Evolutionary conservation across 805 yeast species (phyloP), one percentile per base, ranked within the genome.

Genomic region (Candida maris): DNA sequence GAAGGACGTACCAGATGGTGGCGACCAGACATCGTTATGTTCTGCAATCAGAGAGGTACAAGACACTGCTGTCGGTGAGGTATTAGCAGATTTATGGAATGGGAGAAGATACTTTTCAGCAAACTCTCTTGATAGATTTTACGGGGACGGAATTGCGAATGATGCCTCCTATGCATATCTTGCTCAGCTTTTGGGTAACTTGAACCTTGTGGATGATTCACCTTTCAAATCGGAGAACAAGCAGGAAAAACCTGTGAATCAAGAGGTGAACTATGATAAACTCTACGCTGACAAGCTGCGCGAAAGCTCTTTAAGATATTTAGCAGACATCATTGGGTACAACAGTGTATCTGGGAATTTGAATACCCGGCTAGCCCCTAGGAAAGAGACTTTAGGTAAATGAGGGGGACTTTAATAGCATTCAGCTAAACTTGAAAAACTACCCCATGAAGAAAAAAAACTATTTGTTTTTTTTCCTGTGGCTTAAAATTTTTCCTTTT

Each of bases 101-200:
- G 45, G 45, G 9, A 41, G 38, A 17, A 30, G 46, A 18, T 17
- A 37, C 1, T 9, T 35, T n/a, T 44, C 55, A 10, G 32, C 28
- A 14, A 32, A 43, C 6, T 49, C 59, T 2, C n/a, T 45, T 16
- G 31, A 28, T 6, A 28, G 34, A 5, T 34, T 30, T 12, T 33
- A 39, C 24, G 34, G 42, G 6, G 49, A 45, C 4, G 49, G 48
- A 5, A 33, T 54, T 6, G 19, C 45, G 10, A 35, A 39, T 9
- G 73, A 67, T 39, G 64, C 62, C 8, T 72, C 78, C 0, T 73
- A 62, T 46, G 62, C 63, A 0, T 73, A 73, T 39, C 52, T 73
- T 17, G 75, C 70, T 2, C 59, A 57, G 3, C 39, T 62, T 5
- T 37, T 66, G 4, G 50, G 55, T 7, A 28, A 28, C 21, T 17